Base-by-base conservation (phyloP, 2,329 filamentous ascomycete species). In the Didymellaceae sp. region DNA sequence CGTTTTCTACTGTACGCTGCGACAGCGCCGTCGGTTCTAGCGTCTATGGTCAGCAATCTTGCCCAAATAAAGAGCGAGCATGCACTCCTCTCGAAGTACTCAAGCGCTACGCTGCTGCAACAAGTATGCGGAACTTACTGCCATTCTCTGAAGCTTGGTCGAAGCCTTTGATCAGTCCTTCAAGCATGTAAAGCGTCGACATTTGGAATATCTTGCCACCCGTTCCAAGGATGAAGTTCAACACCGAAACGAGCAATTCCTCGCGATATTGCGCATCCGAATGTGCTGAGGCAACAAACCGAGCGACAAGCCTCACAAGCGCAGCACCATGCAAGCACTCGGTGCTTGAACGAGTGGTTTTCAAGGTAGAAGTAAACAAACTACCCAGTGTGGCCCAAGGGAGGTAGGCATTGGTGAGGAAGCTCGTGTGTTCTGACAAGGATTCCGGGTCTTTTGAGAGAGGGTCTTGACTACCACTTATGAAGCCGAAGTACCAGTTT, bases 381-480 rank as follows among this genome's bases (percentile, higher is more conserved):
- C 62, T 66, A 3, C 78, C 78, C 54, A 75, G 71, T 4, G 73
- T 76, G 1, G 72, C 77, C 78, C 78, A 81, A 2, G 77, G 77
- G 4, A 81, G 65, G 39, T 80, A 75, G 0, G 72, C 70, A 11
- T 68, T 45, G 4, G 70, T 54, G 2, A 80, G 62, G 48, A 80
- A 76, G 2, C 55, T 40, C n/a, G 64, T 48, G 38, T 73, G 71
- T 18, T 55, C 52, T 3, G 41, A 22, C 26, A 53, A 20, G 4
- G 44, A 39, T 11, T 40, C 33, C 1, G 13, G 2, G 14, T 48
- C 44, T 16, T 47, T 53, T 11, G 34, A 28, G 3, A 53, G 44
- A 2, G 50, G 50, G 8, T 31, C 44, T 28, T 47, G 38, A 5
- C 13, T 30, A 17, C 50, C 18, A 8, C 28, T 57, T 4, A 65